phyloP scores from a whole-genome alignment of 1,139 yeast species.

The Blastobotrys ciferrii region DNA sequence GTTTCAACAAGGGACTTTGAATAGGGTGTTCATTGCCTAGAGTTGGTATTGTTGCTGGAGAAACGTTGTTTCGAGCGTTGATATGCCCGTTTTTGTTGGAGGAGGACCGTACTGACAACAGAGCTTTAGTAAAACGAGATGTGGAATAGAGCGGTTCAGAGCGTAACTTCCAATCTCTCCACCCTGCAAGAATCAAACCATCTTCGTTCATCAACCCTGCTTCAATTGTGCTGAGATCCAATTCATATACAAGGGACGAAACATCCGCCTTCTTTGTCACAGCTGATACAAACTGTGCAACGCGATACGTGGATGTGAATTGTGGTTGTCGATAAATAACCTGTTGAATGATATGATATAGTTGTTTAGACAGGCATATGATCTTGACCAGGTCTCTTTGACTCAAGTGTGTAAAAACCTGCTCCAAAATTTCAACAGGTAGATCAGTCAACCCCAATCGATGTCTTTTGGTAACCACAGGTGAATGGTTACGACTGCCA shows the following conservation, averaged over 20 bases:
- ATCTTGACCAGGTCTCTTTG: slow-evolving; percentile 20
- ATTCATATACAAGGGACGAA: slow-evolving; percentile 52
- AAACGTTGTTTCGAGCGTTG: background rate
- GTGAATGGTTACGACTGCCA: background rate
- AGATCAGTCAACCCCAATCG: slow-evolving; percentile 13
- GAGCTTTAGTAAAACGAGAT: background rate
- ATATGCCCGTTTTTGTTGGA: no score
- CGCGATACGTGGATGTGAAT: slow-evolving; percentile 66
- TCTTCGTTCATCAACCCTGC: slow-evolving; percentile 28
- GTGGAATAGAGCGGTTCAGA: slow-evolving; percentile 60
- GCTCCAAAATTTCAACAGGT: slow-evolving; percentile 24
- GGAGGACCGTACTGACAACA: slow-evolving; percentile 6
- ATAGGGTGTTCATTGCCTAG: slow-evolving; percentile 24
- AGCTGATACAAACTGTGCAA: slow-evolving; percentile 73
- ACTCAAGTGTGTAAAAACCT: slow-evolving; percentile 17
- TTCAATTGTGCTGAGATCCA: slow-evolving; percentile 56
- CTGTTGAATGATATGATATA: slow-evolving; percentile 15
- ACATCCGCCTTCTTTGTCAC: slow-evolving; percentile 54
- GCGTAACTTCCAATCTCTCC: slow-evolving; percentile 87
- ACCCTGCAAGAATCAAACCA: slow-evolving; percentile 49
- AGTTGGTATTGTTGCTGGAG: background rate
- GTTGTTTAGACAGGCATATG: slow-evolving; percentile 16
- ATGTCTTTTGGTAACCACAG: background rate
- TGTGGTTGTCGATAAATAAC: slow-evolving; percentile 51
- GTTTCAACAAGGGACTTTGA: slow-evolving; percentile 27